phyloP scores from a whole-genome alignment of 2,329 filamentous ascomycete genomes.

The Ophiostoma piceae region DNA sequence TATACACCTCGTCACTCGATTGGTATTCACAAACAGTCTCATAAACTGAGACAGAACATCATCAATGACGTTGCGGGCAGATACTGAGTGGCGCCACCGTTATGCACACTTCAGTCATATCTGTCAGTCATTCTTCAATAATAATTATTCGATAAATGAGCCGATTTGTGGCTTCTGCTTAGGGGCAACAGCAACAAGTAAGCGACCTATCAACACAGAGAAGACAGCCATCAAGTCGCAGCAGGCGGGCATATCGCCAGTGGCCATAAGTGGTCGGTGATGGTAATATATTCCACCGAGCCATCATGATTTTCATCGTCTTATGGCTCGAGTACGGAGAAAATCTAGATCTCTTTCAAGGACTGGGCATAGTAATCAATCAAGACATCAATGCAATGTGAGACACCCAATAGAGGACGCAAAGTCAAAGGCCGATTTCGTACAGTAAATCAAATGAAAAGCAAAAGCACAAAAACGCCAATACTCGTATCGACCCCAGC shows the following conservation, averaged over 20 bases:
- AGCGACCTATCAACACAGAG: not conserved
- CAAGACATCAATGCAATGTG: not conserved
- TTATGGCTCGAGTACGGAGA: not conserved
- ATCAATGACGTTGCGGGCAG: not conserved
- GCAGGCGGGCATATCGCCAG: not conserved
- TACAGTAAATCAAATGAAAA: not conserved
- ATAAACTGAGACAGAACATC: not conserved
- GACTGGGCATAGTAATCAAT: not conserved
- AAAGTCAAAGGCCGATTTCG: not conserved
- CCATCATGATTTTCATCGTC: not conserved
- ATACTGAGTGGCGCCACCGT: not conserved
- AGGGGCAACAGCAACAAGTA: not conserved
- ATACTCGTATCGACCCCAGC: constrained; percentile 5
- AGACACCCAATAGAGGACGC: not conserved
- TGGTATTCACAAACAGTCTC: not conserved
- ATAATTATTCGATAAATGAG: not conserved
- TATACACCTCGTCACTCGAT: not conserved
- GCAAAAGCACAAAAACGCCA: not conserved
- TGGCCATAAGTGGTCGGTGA: not conserved
- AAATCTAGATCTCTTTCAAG: too few relatives aligned
- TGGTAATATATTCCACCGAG: not conserved
- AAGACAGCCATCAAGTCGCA: not conserved
- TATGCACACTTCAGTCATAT: not conserved
- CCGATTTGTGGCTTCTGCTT: not conserved
- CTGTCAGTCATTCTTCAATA: not conserved